These are phyloP conservation scores for Boletellus deceptivus DNA, from an alignment of 1,284 basidiomycete genomes.

Conservation along the genomic window DNA sequence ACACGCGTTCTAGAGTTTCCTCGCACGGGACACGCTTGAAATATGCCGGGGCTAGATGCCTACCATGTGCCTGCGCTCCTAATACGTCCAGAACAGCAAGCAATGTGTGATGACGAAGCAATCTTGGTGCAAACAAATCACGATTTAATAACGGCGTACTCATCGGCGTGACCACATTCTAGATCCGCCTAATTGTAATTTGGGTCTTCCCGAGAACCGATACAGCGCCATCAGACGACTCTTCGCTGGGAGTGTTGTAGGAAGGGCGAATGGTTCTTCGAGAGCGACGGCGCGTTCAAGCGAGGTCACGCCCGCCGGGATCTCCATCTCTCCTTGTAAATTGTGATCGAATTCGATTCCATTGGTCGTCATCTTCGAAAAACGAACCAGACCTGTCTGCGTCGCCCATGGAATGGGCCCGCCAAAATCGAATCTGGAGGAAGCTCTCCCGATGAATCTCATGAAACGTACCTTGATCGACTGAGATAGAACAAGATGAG, in stretches of 20 bases:
- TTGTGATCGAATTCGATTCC: slow-evolving; percentile 3
- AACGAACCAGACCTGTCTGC: background rate
- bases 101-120: slow-evolving; percentile 1
- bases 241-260: slow-evolving; percentile 7
- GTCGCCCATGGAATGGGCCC: background rate
- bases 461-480: slow-evolving; percentile 9
- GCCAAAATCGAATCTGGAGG: slow-evolving; percentile 5
- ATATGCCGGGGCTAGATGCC: slow-evolving; percentile 7
- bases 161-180: slow-evolving; percentile 4
- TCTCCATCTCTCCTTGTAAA: slow-evolving; percentile 1
- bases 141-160: too few species aligned
- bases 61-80: slow-evolving; percentile 1
- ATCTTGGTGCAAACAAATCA: slow-evolving; percentile 20
- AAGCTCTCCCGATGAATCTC: slow-evolving; percentile 9
- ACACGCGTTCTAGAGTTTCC: slow-evolving; percentile 57
- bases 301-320: background rate
- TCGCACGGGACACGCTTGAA: slow-evolving; percentile 16
- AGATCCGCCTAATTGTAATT: background rate
- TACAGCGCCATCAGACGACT: background rate
- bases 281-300: slow-evolving; percentile 11
- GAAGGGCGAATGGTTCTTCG: slow-evolving; percentile 14
- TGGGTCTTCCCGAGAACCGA: background rate
- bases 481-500: background rate
- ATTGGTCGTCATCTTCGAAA: slow-evolving; percentile 7
- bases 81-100: slow-evolving; percentile 6